These are phyloP conservation scores for Hypoxylon perforatum DNA, from an alignment of 495 filamentous ascomycete species.

Conservation along the genomic window DNA sequence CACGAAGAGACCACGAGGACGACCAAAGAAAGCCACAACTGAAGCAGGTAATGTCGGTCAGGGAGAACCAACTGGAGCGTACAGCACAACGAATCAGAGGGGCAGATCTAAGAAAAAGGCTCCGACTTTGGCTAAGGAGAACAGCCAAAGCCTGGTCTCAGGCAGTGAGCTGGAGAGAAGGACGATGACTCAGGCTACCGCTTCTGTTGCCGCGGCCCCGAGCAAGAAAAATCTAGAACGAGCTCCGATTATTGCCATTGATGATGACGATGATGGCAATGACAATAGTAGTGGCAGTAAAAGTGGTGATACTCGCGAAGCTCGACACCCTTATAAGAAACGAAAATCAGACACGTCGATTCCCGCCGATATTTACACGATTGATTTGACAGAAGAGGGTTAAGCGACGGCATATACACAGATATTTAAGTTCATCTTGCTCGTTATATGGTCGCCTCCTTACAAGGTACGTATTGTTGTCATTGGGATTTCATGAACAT, in stretches of 20 bases:
- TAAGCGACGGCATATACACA: background rate
- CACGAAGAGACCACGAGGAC: slow-evolving; percentile 2
- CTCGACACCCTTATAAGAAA: background rate
- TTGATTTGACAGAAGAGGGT: slow-evolving; percentile 10
- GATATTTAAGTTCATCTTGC: too few relatives aligned
- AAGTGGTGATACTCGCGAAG: background rate
- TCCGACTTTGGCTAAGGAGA: background rate
- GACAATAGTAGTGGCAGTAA: too few relatives aligned
- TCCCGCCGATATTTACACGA: background rate
- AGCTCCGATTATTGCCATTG: background rate
- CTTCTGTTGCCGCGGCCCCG: background rate
- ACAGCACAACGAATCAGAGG: background rate
- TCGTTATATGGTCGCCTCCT: too few relatives aligned
- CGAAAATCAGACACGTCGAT: background rate
- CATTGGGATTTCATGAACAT: too few relatives aligned
- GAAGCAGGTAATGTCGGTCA: background rate
- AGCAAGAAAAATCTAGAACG: background rate
- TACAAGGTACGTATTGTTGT: too few relatives aligned
- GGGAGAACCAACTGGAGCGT: background rate
- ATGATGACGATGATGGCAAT: slow-evolving; percentile 1
- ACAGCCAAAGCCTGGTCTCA: background rate
- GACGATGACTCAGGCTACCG: background rate
- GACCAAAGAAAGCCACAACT: background rate
- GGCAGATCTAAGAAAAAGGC: too few relatives aligned
- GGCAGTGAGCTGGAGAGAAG: background rate